Conservation (phyloP, 129 eudicot genomes). For the Glebionis coronaria region DNA sequence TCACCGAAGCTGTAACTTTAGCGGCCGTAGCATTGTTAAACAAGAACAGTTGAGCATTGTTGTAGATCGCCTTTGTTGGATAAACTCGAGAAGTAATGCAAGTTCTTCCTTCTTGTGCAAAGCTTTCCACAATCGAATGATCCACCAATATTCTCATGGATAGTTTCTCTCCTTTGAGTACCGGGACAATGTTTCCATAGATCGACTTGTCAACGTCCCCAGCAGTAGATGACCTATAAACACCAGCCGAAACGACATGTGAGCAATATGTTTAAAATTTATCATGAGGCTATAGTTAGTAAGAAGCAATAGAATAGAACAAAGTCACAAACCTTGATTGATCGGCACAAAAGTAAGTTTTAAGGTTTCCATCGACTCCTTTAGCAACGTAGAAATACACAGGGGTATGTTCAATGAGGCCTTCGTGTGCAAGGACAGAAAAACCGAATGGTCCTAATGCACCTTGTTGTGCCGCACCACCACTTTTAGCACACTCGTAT, state of each 20-base stretch:
- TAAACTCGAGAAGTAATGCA: constrained; percentile 67
- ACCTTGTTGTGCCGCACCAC: constrained; percentile 68
- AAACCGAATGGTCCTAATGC: constrained; percentile 86
- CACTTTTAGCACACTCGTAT: constrained; percentile 49
- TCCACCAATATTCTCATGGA: constrained; percentile 77
- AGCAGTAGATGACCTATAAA: constrained; percentile 65
- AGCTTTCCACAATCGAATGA: constrained; percentile 85
- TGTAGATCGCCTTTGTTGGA: constrained; percentile 59
- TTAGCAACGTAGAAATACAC: constrained; percentile 72
- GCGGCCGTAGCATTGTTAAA: constrained; percentile 75
- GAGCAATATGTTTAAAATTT: no score
- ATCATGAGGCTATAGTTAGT: neutral
- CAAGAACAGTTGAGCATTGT: constrained; percentile 48
- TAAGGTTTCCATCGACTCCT: constrained; percentile 47
- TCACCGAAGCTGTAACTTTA: constrained; percentile 43
- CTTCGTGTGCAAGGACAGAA: constrained; percentile 48
- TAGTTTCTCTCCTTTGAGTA: constrained; percentile 65
- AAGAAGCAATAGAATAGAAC: neutral
- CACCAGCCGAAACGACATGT: no score
- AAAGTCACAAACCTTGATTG: constrained; percentile 67
- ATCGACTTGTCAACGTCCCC: constrained; percentile 54
- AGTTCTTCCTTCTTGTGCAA: constrained; percentile 71
- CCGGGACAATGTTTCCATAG: constrained; percentile 70
- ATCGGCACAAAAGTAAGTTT: constrained; percentile 75
- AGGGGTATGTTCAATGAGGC: constrained; percentile 60